Evolutionary conservation across 768 basidiomycete species (phyloP), one percentile per base, ranked within the genome.

Genomic region (Trametes meyenii): DNA sequence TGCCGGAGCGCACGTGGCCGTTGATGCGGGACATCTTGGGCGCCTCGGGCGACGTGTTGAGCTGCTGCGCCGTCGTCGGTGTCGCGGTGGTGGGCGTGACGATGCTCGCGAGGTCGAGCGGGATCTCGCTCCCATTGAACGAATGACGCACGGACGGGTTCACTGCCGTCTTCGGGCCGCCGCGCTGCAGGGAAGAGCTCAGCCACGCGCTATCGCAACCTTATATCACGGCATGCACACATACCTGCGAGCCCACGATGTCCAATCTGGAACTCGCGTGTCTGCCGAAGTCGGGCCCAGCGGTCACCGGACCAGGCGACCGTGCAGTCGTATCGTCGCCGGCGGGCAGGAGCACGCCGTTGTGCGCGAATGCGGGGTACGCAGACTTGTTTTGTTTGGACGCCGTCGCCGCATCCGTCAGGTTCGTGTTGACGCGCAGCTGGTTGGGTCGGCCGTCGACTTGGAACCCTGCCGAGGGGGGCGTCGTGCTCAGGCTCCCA

Each of bases 361-460:
- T 83, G 60, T 77, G 73, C 23, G 82, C 68, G 68, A 82, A 83
- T 14, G 79, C 78, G 4, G 92, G 91, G 68, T 89, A 93, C 0
- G 91, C 91, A 10, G 91, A 92, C 74, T 94, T 94, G 76, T 93
- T 93, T 77, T 92, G 90, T 68, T 83, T 86, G 35, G 84, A 77
- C 48, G 83, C 74, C 11, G 81, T 79, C 62, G 84, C 84, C 29
- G 71, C 58, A 44, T 77, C 75, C 49, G 90, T 75, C 33, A 84
- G 78, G 38, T 86, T 80, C 0, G 91, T 93, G 70, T 92, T 89
- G 54, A 93, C 88, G 36, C 89, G 80, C 69, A 93, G 75, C 42
- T 85, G 82, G 38, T 88, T 88, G 5, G 84, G 88, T 23, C 89
- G 88, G 50, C 88, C 69, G 59, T 66, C 66, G 33, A 50, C 49